Evolutionary conservation across 345 rosid species (phyloP).

Genomic region (Cardamine chenopodiifolia): DNA sequence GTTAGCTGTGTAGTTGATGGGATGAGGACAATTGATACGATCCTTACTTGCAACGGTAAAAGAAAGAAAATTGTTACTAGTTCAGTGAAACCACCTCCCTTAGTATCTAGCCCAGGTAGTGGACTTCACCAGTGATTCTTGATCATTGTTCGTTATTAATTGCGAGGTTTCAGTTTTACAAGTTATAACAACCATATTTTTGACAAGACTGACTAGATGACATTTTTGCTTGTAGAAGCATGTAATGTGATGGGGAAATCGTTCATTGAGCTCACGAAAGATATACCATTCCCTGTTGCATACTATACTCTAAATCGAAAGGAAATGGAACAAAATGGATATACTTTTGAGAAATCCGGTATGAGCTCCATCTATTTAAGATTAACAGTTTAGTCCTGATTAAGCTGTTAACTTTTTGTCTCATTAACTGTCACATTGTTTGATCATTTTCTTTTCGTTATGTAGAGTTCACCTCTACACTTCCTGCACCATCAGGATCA

Average conservation of each 20-base stretch:
- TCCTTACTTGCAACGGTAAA: conserved; percentile 77
- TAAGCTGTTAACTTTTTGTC: conserved; percentile 9
- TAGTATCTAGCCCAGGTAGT: conserved; percentile 58
- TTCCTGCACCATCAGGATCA: conserved; percentile 70
- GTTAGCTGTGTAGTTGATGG: conserved; percentile 86
- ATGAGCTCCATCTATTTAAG: background rate
- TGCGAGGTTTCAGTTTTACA: background rate
- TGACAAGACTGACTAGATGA: background rate
- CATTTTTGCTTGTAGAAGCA: conserved; percentile 47
- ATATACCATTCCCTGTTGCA: conserved; percentile 77
- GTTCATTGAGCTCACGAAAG: conserved; percentile 52
- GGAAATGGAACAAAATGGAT: conserved; percentile 83
- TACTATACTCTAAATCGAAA: conserved; percentile 74
- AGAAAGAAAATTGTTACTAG: conserved; percentile 59
- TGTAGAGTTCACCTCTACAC: conserved; percentile 69
- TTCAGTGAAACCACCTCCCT: conserved; percentile 40
- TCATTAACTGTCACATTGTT: conserved; percentile 18
- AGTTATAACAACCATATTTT: background rate
- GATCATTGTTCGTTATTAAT: background rate
- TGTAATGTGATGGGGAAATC: conserved; percentile 36
- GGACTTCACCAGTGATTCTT: background rate
- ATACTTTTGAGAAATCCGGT: conserved; percentile 67
- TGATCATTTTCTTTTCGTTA: conserved; percentile 22
- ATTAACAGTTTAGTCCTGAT: conserved; percentile 6
- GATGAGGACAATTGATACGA: conserved; percentile 74